Percentiles rank a stretch among this genome's conserved stretches.
phyloP scores from a whole-genome alignment of 2,329 filamentous ascomycete species.

The Pestalotiopsis sp. region DNA sequence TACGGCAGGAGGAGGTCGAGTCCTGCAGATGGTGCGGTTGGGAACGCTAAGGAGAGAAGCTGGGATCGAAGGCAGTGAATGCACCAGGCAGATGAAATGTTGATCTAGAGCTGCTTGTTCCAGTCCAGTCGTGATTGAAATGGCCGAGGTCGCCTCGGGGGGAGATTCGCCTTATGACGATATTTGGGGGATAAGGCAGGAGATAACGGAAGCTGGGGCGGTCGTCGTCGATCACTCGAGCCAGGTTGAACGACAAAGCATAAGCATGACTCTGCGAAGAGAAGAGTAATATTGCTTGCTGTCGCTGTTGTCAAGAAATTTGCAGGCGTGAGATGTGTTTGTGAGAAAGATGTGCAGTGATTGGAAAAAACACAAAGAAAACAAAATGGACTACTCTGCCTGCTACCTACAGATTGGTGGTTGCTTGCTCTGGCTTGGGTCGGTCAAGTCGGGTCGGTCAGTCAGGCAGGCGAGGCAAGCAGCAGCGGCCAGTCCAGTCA shows the following conservation, averaged over 20 bases:
- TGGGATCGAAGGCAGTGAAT: not conserved
- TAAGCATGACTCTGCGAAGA: not conserved
- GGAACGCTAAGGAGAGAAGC: not conserved
- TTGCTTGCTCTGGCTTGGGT: not conserved
- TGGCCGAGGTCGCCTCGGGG: constrained; percentile 2
- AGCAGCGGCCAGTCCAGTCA: not conserved
- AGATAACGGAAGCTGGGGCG: not conserved
- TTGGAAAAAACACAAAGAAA: not conserved
- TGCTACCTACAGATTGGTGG: not conserved
- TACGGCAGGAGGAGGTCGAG: constrained; percentile 30
- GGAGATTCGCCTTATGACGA: constrained; percentile 5
- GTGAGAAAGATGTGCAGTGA: not conserved
- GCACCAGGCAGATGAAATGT: not conserved
- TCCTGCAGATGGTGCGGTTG: constrained; percentile 23
- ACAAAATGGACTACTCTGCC: not conserved
- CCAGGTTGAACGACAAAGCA: not conserved
- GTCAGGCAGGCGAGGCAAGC: not conserved
- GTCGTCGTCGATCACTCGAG: not conserved
- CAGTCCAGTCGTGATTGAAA: not conserved
- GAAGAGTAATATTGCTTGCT: no score
- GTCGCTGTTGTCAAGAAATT: not conserved
- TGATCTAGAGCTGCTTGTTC: not conserved
- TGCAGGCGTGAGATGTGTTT: not conserved
- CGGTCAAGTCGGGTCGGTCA: not conserved
- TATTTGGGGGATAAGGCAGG: constrained; percentile 3